These are phyloP conservation scores for Calonectria leucothoes DNA, from an alignment of 2,329 filamentous ascomycete genomes.

Conservation along the genomic window DNA sequence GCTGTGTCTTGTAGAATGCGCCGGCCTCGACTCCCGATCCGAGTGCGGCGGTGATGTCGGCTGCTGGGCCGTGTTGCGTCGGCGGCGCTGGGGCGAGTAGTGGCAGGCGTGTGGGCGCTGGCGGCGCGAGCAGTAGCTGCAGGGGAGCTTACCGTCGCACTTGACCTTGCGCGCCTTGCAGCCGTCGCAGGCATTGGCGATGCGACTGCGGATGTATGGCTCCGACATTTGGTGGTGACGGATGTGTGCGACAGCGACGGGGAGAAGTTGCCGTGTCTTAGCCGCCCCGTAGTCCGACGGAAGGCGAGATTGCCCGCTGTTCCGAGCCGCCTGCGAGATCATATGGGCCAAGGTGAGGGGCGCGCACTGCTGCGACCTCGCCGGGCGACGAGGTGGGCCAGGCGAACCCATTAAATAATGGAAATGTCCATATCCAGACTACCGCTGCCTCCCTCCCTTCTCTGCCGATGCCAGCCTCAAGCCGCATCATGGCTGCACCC, in stretches of 20 bases:
- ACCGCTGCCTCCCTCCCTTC: no score
- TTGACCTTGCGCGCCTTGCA: constrained; percentile 68
- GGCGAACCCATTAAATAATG: not conserved
- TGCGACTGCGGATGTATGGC: constrained; percentile 54
- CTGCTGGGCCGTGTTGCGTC: constrained; percentile 42
- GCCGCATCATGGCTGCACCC: not conserved
- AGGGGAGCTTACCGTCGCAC: constrained; percentile 66
- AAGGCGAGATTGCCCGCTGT: constrained; percentile 5
- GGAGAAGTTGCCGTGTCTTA: not conserved
- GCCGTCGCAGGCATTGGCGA: constrained; percentile 65
- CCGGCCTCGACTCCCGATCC: constrained; percentile 21
- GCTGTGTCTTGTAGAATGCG: constrained; percentile 31
- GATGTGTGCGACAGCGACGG: no score
- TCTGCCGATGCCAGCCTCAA: not conserved
- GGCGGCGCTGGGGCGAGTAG: constrained; percentile 59
- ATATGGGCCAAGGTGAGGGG: not conserved
- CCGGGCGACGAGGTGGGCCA: not conserved
- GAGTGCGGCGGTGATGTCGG: constrained; percentile 35
- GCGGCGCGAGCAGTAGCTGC: constrained; percentile 60
- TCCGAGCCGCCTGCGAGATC: not conserved
- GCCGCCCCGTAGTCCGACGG: not conserved
- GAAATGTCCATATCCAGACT: not conserved
- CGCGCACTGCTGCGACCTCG: not conserved
- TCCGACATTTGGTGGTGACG: constrained; percentile 24
- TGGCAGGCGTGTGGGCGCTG: constrained; percentile 57